Conservation (phyloP, 257 asterid genomes). For the Rhazya stricta region DNA sequence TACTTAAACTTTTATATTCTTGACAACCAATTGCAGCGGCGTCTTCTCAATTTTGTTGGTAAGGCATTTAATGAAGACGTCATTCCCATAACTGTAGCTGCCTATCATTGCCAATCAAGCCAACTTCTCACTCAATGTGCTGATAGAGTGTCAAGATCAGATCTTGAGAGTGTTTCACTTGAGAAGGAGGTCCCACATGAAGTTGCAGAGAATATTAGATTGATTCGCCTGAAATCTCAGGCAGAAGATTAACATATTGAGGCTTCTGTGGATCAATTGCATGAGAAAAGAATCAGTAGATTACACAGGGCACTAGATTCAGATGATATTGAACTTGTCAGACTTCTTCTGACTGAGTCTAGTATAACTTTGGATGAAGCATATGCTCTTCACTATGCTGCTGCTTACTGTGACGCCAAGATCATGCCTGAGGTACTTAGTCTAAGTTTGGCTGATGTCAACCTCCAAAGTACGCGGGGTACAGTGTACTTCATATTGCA, state of each 20-base stretch:
- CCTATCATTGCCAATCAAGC: constrained; percentile 47
- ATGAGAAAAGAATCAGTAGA: constrained; percentile 48
- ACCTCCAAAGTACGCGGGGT: constrained; percentile 47
- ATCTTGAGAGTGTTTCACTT: constrained; percentile 39
- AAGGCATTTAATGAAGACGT: constrained; percentile 62
- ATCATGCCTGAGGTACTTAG: constrained; percentile 58
- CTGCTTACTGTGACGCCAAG: constrained; percentile 69
- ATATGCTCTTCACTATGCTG: constrained; percentile 66
- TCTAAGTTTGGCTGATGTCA: constrained; percentile 53
- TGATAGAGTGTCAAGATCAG: constrained; percentile 50
- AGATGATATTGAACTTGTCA: constrained; percentile 63
- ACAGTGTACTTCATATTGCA: constrained; percentile 59
- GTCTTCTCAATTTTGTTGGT: constrained; percentile 48
- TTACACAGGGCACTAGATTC: constrained; percentile 67
- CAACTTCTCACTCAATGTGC: constrained; percentile 50
- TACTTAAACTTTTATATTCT: background rate
- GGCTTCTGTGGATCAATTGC: constrained; percentile 26
- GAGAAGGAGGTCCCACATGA: constrained; percentile 48
- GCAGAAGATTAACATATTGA: constrained; percentile 28
- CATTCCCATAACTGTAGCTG: constrained; percentile 46
- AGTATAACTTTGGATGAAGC: constrained; percentile 59
- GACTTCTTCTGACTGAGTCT: constrained; percentile 58
- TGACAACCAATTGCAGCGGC: constrained; percentile 39
- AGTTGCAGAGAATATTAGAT: constrained; percentile 40
- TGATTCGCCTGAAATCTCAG: constrained; percentile 27